phyloP scores from a whole-genome alignment of 2,329 filamentous ascomycete species.

The Xylaria arbuscula region DNA sequence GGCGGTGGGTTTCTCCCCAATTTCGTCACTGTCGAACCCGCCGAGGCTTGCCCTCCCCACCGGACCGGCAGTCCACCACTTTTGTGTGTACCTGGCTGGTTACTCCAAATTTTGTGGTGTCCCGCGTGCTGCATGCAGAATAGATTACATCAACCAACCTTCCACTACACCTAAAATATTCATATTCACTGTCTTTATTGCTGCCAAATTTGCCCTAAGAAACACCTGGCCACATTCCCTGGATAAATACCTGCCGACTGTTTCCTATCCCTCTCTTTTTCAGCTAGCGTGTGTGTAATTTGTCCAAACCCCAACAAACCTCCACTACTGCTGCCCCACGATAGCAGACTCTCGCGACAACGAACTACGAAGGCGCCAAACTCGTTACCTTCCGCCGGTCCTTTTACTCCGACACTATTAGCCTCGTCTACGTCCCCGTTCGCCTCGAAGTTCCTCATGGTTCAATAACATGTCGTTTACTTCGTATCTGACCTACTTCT shows the following conservation, averaged over 20 bases:
- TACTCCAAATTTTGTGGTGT: conserved; percentile 18
- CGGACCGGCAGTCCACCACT: conserved; percentile 3
- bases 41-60: conserved; percentile 26
- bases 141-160: conserved; percentile 10
- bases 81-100: conserved; percentile 10
- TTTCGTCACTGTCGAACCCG: conserved; percentile 23
- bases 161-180: conserved; percentile 6
- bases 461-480: conserved; percentile 47
- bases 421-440: not conserved
- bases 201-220: not conserved
- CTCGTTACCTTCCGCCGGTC: conserved; percentile 3
- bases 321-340: conserved; percentile 16
- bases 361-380: conserved; percentile 8
- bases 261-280: not conserved
- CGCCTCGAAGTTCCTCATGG: conserved; percentile 37
- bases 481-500: conserved; percentile 56
- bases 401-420: not conserved
- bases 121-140: conserved; percentile 18
- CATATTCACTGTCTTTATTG: not conserved
- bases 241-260: not conserved
- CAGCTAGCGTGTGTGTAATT: not conserved
- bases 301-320: conserved; percentile 32
- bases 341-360: conserved; percentile 16
- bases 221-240: not conserved
- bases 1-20: conserved; percentile 3